Base-by-base conservation (phyloP, 768 basidiomycete genomes). In the Mycena indigotica region DNA sequence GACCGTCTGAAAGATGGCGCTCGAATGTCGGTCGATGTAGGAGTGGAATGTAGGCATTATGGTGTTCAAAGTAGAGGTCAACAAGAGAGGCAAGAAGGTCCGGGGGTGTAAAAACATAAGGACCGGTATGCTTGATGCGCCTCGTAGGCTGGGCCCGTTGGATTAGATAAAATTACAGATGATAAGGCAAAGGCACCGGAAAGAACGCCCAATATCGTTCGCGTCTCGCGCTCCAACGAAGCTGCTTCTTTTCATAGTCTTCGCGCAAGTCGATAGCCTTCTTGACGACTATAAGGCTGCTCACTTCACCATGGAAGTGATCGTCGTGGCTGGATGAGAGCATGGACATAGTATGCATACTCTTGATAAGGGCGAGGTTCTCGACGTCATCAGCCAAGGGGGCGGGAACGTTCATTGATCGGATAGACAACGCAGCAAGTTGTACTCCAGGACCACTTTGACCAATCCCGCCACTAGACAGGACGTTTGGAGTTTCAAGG, bases 1-100 rank as follows among this genome's bases (percentile, higher is more conserved):
- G 59, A 0, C 73, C 72, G 2, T 75, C 69, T 1, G 54, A 56
- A 28, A 80, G 61, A 28, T 73, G 68, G 10, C 67, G 66, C 26
- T 79, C 73, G 55, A 87, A 85, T 12, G 75, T 75, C 0, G 79
- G 77, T 1, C 78, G 73, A 58, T 86, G 85, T 10, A 88, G 66
- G 2, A 87, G 66, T 0, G 84, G 84, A 15, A 29, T 35, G 23
- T 40, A 54, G 4, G 50, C 3, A 16, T 59, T 59, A 1, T 15
- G 15, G 16, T 50, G 35, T 1, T 2, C 17, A 24, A 59, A 59
- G 38, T 59, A 59, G 5, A 50, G 48, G 2, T 29, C 39, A 40
- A 54, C 15, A 21, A 59, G 52, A 1, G 21, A 5, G 3, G 39
- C 4, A 4, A 59, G 46, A 1, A 87, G 68, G 26, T 76, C 75